A percentile compares a stretch with the other conserved stretches of the same genome.
Evolutionary conservation across 768 basidiomycete genomes (phyloP).

Genomic region (Serendipita vermifera): DNA sequence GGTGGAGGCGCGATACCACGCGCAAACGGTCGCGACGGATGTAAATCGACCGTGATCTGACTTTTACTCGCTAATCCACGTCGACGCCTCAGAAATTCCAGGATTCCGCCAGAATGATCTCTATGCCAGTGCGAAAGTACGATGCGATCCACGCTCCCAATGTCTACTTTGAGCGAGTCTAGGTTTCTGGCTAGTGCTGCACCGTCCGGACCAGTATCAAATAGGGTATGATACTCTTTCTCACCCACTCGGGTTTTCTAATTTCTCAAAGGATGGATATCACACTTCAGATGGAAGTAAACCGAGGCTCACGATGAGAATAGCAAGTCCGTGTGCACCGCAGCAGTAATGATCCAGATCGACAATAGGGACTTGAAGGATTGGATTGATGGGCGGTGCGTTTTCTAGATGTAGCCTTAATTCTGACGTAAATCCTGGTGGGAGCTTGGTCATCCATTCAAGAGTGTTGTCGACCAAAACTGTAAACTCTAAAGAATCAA

Average conservation of each 20-base stretch:
- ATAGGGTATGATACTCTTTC: slow-evolving; percentile 38
- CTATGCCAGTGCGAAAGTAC: slow-evolving; percentile 66
- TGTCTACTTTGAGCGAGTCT: slow-evolving; percentile 41
- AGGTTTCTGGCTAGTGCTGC: slow-evolving; percentile 62
- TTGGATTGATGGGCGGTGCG: slow-evolving; percentile 29
- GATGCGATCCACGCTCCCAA: slow-evolving; percentile 44
- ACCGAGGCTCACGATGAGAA: slow-evolving; percentile 45
- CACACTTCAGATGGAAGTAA: not conserved
- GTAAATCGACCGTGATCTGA: slow-evolving; percentile 50
- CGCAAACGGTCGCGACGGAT: slow-evolving; percentile 59
- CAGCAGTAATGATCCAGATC: slow-evolving; percentile 63
- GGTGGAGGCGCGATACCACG: slow-evolving; percentile 63
- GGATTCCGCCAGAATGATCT: slow-evolving; percentile 60
- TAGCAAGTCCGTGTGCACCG: slow-evolving; percentile 76
- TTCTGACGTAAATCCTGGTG: slow-evolving; percentile 67
- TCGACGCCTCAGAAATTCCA: slow-evolving; percentile 16
- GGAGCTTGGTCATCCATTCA: slow-evolving; percentile 78
- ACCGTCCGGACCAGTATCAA: slow-evolving; percentile 77
- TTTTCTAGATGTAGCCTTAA: slow-evolving; percentile 48
- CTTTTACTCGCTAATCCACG: not conserved
- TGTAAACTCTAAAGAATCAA: slow-evolving; percentile 36
- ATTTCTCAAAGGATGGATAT: not conserved
- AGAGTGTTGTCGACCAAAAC: slow-evolving; percentile 67
- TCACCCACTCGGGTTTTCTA: slow-evolving; percentile 47
- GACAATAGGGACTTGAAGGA: slow-evolving; percentile 47